Evolutionary conservation across 257 asterid species (phyloP).

Genomic region (Solanum lycopersicoides): DNA sequence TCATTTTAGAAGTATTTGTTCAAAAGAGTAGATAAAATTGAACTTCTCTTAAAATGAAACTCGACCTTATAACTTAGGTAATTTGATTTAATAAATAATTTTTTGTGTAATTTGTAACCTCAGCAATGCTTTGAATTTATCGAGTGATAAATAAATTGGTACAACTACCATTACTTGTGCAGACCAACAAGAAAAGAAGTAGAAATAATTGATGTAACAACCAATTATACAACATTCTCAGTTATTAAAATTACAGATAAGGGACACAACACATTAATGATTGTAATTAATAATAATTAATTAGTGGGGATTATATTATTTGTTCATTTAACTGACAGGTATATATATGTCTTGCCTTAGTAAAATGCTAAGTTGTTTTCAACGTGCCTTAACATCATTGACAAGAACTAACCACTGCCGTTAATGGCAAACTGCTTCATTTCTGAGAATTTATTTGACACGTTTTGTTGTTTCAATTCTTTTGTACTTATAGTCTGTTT

Average conservation of each 20-base stretch:
- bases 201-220: not conserved
- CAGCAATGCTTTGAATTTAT: not conserved
- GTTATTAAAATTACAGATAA: not conserved
- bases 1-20: not conserved
- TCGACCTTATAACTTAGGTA: not conserved
- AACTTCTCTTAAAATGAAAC: not conserved
- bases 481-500: not conserved
- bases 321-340: not conserved
- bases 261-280: not conserved
- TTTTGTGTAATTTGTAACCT: not conserved
- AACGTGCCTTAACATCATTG: not conserved
- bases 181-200: not conserved
- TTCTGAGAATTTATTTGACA: not conserved
- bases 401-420: not conserved
- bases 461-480: not conserved
- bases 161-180: not conserved
- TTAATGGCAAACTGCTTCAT: not conserved
- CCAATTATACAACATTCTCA: not conserved
- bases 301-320: not conserved
- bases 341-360: not conserved
- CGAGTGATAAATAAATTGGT: not conserved
- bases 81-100: not conserved
- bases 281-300: not conserved
- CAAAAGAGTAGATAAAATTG: not conserved
- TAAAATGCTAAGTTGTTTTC: not conserved